These are phyloP conservation scores for Panaeolus cyanescens DNA, from an alignment of 768 basidiomycete species.

Conservation along the genomic window DNA sequence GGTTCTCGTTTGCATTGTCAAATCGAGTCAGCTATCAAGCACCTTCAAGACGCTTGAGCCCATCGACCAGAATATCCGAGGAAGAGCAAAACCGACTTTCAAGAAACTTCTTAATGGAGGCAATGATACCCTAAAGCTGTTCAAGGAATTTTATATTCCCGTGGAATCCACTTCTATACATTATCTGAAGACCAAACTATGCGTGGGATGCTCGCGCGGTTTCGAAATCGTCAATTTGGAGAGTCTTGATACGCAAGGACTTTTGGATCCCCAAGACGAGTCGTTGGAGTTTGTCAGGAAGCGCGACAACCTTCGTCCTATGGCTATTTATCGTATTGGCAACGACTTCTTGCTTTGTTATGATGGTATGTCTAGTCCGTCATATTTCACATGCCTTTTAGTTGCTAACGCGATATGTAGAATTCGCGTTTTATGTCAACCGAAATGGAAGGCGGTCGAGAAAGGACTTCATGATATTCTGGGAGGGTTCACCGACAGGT, in stretches of 20 bases:
- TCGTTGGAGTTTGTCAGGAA: slow-evolving; percentile 93
- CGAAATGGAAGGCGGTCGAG: slow-evolving; percentile 91
- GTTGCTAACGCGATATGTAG: slow-evolving; percentile 40
- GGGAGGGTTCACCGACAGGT: slow-evolving; percentile 93
- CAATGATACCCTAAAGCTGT: slow-evolving; percentile 90
- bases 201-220: slow-evolving; percentile 95
- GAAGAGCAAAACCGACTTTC: slow-evolving; percentile 88
- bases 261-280: slow-evolving; percentile 90
- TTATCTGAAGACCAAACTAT: slow-evolving; percentile 95
- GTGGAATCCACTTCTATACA: slow-evolving; percentile 96
- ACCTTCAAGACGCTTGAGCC: slow-evolving; percentile 98
- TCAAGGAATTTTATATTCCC: slow-evolving; percentile 99
- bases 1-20: slow-evolving; percentile 95
- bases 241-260: slow-evolving; percentile 93
- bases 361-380: slow-evolving; percentile 64
- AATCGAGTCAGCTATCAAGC: slow-evolving; percentile 91
- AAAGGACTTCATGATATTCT: slow-evolving; percentile 91
- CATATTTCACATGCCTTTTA: neutral
- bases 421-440: slow-evolving; percentile 99
- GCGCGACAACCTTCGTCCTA: slow-evolving; percentile 84
- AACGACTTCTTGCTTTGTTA: slow-evolving; percentile 98
- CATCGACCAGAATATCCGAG: slow-evolving; percentile 84
- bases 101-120: slow-evolving; percentile 92
- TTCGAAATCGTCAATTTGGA: slow-evolving; percentile 99
- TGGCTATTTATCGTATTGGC: slow-evolving; percentile 96